Evolutionary conservation across 257 asterid genomes (phyloP).

Genomic region (Solanum pennellii): DNA sequence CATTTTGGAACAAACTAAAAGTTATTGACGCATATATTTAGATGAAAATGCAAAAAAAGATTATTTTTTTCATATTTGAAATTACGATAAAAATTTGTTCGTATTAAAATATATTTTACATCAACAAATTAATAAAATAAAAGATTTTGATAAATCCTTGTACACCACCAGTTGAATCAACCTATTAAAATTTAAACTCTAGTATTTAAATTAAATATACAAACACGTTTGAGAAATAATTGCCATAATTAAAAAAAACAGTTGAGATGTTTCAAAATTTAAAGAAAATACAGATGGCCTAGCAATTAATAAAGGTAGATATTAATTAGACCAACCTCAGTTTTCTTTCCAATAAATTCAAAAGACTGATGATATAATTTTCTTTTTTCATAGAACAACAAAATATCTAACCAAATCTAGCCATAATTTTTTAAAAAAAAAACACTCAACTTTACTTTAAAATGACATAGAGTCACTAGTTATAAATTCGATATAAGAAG

Average conservation of each 20-base stretch:
- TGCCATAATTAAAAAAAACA: neutral
- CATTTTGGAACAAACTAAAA: neutral
- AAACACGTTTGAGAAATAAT: neutral
- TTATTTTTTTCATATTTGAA: too few species aligned
- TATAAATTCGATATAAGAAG: neutral
- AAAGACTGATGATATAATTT: neutral
- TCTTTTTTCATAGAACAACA: neutral
- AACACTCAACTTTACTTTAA: neutral
- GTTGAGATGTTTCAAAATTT: neutral
- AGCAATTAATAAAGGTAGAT: neutral
- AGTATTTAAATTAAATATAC: neutral
- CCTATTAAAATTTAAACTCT: too few species aligned
- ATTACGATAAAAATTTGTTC: neutral
- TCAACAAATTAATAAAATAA: too few species aligned
- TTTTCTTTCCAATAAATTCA: neutral
- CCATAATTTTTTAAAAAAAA: neutral
- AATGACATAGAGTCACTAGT: neutral
- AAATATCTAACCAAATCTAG: neutral
- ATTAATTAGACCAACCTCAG: neutral
- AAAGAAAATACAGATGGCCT: neutral
- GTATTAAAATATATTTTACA: rapidly evolving
- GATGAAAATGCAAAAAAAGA: rapidly evolving
- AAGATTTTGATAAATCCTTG: too few species aligned
- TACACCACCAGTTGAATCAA: too few species aligned
- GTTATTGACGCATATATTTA: neutral